These are phyloP conservation scores for Acidiella bohemica DNA, from an alignment of 495 filamentous ascomycete genomes.

Conservation along the genomic window DNA sequence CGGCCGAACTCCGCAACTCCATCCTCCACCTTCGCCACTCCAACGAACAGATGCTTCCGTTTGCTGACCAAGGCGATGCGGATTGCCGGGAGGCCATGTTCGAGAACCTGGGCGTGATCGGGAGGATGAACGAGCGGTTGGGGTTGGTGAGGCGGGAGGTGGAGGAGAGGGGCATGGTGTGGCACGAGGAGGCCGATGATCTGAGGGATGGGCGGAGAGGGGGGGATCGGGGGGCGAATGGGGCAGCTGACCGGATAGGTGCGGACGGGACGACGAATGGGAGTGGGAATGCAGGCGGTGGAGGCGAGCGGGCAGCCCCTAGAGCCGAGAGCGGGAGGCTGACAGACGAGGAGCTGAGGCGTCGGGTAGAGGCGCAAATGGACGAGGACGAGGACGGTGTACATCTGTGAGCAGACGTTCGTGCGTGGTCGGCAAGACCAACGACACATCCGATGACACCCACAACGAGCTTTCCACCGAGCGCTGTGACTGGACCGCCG, in stretches of 20 bases:
- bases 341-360: conserved; percentile 22
- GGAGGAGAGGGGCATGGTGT: conserved; percentile 56
- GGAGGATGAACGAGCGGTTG: conserved; percentile 60
- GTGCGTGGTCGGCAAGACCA: no score
- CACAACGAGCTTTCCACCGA: no score
- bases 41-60: conserved; percentile 53
- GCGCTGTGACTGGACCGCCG: no score
- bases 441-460: no score
- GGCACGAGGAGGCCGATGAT: conserved; percentile 40
- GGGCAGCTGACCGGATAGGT: no score
- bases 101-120: conserved; percentile 67
- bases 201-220: conserved; percentile 17
- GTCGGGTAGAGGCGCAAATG: conserved; percentile 18
- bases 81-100: conserved; percentile 55
- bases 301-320: not conserved
- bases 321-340: conserved; percentile 14
- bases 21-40: conserved; percentile 69
- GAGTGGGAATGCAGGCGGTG: conserved; percentile 3
- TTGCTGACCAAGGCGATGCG: conserved; percentile 44
- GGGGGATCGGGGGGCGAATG: conserved; percentile 20
- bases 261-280: conserved; percentile 20
- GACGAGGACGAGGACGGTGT: conserved; percentile 19
- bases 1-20: conserved; percentile 66
- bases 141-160: conserved; percentile 56
- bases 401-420: conserved; percentile 18